Evolutionary conservation across 345 rosid genomes (phyloP).

Genomic region (Rhodomyrtus tomentosa): DNA sequence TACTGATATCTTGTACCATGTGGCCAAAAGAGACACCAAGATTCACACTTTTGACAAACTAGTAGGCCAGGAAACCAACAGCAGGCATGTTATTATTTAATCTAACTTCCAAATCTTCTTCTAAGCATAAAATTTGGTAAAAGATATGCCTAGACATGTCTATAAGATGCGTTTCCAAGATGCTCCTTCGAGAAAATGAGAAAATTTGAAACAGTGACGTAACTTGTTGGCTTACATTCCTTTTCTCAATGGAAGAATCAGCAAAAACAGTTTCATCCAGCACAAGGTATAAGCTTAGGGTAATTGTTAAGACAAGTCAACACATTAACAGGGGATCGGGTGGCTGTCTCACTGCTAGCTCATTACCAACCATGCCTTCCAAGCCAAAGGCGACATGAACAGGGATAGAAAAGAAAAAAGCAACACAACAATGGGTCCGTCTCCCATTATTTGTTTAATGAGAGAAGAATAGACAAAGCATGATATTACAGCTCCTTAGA

Average conservation of each 20-base stretch:
- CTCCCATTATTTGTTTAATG: neutral
- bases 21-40: neutral
- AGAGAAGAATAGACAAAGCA: neutral
- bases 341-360: neutral
- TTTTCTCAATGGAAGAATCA: neutral
- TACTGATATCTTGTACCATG: neutral
- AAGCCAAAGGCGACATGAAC: neutral
- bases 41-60: neutral
- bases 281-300: neutral
- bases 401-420: neutral
- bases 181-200: neutral
- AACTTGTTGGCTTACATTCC: neutral
- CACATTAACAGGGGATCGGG: neutral
- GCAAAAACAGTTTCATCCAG: neutral
- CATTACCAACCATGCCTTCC: neutral
- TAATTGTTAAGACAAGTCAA: neutral
- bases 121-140: neutral
- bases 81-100: neutral
- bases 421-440: neutral
- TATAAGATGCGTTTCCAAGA: neutral
- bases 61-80: neutral
- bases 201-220: neutral
- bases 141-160: neutral
- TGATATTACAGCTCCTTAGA: neutral
- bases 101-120: neutral